Evolutionary conservation across 495 filamentous ascomycete species (phyloP).

Genomic region (Delitschia confertaspora): DNA sequence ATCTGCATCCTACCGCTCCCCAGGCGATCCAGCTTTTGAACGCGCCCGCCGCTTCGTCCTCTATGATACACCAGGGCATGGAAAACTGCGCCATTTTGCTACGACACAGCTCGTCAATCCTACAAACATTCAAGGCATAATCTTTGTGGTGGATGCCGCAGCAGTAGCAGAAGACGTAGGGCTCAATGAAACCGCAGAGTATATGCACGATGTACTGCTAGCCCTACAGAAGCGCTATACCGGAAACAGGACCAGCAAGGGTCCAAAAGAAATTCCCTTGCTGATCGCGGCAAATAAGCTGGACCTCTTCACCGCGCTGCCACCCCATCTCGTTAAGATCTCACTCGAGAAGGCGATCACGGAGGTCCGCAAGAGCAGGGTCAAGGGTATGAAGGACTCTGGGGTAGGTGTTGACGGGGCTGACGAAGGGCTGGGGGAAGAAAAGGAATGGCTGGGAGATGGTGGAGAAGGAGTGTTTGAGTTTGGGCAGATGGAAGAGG

Average conservation of each 20-base stretch:
- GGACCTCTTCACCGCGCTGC: slow-evolving; percentile 89
- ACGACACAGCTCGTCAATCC: slow-evolving; percentile 32
- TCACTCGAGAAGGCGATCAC: slow-evolving; percentile 75
- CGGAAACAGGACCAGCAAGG: slow-evolving; percentile 47
- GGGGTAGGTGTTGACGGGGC: slow-evolving; percentile 53
- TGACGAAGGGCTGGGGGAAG: slow-evolving; percentile 48
- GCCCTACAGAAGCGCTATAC: slow-evolving; percentile 68
- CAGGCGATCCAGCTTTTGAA: slow-evolving; percentile 57
- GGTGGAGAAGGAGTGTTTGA: slow-evolving; percentile 65
- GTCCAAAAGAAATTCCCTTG: slow-evolving; percentile 57
- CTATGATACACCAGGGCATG: slow-evolving; percentile 87
- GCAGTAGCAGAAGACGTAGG: slow-evolving; percentile 49
- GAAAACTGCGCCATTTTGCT: slow-evolving; percentile 64
- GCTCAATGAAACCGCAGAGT: slow-evolving; percentile 58
- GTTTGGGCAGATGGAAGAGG: slow-evolving; percentile 74
- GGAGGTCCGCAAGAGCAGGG: slow-evolving; percentile 64
- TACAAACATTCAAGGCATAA: slow-evolving; percentile 57
- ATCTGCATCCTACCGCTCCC: slow-evolving; percentile 61
- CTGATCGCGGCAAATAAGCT: slow-evolving; percentile 89
- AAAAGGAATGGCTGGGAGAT: slow-evolving; percentile 74
- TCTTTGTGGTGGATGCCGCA: slow-evolving; percentile 84
- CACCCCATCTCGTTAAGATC: slow-evolving; percentile 63
- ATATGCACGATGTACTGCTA: slow-evolving; percentile 78
- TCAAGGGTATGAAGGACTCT: slow-evolving; percentile 72
- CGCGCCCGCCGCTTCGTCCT: slow-evolving; percentile 65